A percentile compares a stretch with the other conserved stretches of the same genome.
phyloP scores from a whole-genome alignment of 1,284 basidiomycete genomes.

The Neotropicomus parvogracilis region DNA sequence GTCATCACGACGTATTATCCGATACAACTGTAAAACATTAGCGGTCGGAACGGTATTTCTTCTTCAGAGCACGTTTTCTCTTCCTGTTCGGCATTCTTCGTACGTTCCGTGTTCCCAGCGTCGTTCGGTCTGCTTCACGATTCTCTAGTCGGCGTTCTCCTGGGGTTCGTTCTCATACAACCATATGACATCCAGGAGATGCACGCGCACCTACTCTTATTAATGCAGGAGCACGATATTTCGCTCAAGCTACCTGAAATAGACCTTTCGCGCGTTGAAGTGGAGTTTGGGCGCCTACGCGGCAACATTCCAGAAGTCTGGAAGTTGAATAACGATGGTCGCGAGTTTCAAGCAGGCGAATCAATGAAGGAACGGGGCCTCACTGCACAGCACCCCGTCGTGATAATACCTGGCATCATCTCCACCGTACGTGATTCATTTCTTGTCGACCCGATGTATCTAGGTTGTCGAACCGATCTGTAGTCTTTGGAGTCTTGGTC shows the following conservation, averaged over 20 bases:
- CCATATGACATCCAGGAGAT: slow-evolving; percentile 58
- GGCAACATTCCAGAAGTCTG: slow-evolving; percentile 67
- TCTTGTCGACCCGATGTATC: not conserved
- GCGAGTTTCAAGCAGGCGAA: slow-evolving; percentile 84
- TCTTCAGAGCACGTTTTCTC: slow-evolving; percentile 40
- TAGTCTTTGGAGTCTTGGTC: slow-evolving; percentile 85
- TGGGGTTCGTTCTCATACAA: slow-evolving; percentile 60
- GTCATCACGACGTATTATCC: not conserved
- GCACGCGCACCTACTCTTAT: slow-evolving; percentile 49
- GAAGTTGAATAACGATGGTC: slow-evolving; percentile 78
- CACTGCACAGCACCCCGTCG: slow-evolving; percentile 71
- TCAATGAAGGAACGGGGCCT: slow-evolving; percentile 65
- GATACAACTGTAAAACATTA: slow-evolving; percentile 3
- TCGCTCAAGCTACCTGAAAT: slow-evolving; percentile 56
- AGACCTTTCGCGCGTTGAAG: slow-evolving; percentile 61
- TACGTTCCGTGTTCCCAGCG: slow-evolving; percentile 24
- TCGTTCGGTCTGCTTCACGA: slow-evolving; percentile 2
- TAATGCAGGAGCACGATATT: slow-evolving; percentile 56
- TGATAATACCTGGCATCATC: slow-evolving; percentile 78
- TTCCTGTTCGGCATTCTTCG: slow-evolving; percentile 49
- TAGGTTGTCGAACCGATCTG: not conserved
- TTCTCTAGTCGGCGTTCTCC: slow-evolving; percentile 58
- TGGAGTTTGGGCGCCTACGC: slow-evolving; percentile 64
- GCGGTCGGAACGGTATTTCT: slow-evolving; percentile 18
- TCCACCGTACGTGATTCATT: slow-evolving; percentile 53